These are phyloP conservation scores for Aspergillus clavatus DNA, from an alignment of 2,329 filamentous ascomycete species.

Conservation along the genomic window DNA sequence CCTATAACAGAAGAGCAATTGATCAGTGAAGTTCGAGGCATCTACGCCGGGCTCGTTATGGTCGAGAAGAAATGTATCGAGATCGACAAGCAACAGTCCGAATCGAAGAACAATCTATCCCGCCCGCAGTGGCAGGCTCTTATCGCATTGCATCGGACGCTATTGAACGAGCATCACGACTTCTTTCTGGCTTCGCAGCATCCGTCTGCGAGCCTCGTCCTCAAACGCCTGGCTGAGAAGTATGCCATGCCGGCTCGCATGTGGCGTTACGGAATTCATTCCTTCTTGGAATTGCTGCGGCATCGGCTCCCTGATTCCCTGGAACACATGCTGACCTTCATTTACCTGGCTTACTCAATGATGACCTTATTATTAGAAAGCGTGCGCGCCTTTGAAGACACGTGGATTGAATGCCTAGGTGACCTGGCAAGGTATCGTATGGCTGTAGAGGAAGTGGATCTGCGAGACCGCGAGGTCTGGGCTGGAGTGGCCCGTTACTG, in stretches of 20 bases:
- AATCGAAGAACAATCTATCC: slow-evolving; percentile 50
- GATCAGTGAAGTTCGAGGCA: slow-evolving; percentile 61
- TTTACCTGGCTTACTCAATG: slow-evolving; percentile 85
- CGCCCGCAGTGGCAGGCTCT: slow-evolving; percentile 77
- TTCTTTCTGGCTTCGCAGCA: slow-evolving; percentile 87
- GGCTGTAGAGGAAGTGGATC: slow-evolving; percentile 82
- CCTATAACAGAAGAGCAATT: slow-evolving; percentile 74
- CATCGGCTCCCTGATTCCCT: slow-evolving; percentile 69
- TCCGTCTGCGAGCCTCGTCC: slow-evolving; percentile 64
- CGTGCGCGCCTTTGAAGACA: slow-evolving; percentile 74
- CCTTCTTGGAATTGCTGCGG: slow-evolving; percentile 71
- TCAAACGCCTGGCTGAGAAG: slow-evolving; percentile 67
- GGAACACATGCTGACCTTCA: slow-evolving; percentile 87
- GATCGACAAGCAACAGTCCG: slow-evolving; percentile 62
- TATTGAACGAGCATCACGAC: slow-evolving; percentile 78
- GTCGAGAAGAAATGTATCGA: slow-evolving; percentile 85
- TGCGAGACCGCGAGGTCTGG: slow-evolving; percentile 74
- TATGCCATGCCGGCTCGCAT: slow-evolving; percentile 90
- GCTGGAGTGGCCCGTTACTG: slow-evolving; percentile 72
- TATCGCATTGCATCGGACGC: slow-evolving; percentile 72
- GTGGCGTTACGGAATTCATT: slow-evolving; percentile 91
- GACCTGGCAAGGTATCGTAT: slow-evolving; percentile 82
- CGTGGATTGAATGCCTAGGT: slow-evolving; percentile 89
- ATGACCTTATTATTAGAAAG: slow-evolving; percentile 84
- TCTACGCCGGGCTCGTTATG: slow-evolving; percentile 74